Conservation (phyloP, 73 alveolate species). For the Tetrahymena thermophila region DNA sequence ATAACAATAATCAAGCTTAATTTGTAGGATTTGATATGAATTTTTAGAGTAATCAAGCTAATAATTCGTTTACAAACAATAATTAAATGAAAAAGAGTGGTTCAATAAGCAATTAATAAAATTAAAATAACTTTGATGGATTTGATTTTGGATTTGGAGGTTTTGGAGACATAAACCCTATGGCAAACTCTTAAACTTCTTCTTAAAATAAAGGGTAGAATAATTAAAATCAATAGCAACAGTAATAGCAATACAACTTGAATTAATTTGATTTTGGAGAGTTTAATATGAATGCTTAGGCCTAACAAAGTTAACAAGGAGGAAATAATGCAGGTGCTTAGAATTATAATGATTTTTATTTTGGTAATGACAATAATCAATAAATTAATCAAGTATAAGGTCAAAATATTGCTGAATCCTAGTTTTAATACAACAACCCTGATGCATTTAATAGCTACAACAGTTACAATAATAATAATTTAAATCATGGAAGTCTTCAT, state of each 20-base stretch:
- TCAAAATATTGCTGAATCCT: not conserved
- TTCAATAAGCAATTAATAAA: not conserved
- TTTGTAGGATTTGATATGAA: not conserved
- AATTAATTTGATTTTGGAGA: not conserved
- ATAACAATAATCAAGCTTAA: not conserved
- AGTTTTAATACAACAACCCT: not conserved
- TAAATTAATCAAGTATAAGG: not conserved
- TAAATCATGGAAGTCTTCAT: not conserved
- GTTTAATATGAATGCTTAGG: no score
- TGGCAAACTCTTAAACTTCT: not conserved
- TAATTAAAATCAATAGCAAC: not conserved
- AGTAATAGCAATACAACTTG: not conserved
- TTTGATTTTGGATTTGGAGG: not conserved
- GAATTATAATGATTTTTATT: not conserved
- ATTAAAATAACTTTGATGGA: not conserved
- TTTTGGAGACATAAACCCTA: not conserved
- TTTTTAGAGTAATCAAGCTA: not conserved
- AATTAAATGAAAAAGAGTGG: not conserved
- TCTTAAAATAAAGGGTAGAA: not conserved
- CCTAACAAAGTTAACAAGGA: not conserved
- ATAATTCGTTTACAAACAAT: not conserved
- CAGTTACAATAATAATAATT: not conserved
- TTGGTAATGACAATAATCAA: not conserved
- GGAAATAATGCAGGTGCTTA: not conserved
- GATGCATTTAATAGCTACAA: not conserved